A percentile compares a stretch with the other conserved stretches of the same genome.
Conservation (phyloP, 352 stramenopile genomes). For the Pythium insidiosum region DNA sequence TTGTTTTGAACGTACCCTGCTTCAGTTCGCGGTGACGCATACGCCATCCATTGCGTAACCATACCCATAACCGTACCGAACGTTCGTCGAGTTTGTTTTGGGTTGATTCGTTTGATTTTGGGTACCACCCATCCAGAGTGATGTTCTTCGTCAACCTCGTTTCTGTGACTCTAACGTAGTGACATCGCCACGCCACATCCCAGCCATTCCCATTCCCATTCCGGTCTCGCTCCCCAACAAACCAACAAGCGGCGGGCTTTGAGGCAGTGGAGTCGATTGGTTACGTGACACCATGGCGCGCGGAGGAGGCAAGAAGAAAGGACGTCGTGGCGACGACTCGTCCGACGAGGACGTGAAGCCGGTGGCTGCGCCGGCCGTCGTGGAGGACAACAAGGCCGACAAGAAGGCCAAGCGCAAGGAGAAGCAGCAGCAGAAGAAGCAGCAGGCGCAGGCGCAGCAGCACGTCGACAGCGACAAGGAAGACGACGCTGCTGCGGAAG, state of each 20-base stretch:
- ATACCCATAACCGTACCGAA: constrained; percentile 8
- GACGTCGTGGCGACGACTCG: constrained; percentile 61
- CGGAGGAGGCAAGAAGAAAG: constrained; percentile 71
- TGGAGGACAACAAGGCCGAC: constrained; percentile 27
- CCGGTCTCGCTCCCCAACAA: background rate
- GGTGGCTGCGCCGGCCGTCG: constrained; percentile 14
- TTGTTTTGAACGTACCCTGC: constrained; percentile 8
- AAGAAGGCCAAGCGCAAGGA: constrained; percentile 80
- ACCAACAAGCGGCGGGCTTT: background rate
- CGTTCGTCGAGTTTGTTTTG: constrained; percentile 2
- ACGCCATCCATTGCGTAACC: constrained; percentile 20
- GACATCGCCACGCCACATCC: too few relatives aligned
- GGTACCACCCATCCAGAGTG: too few relatives aligned
- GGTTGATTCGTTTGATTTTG: background rate
- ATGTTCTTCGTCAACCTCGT: too few relatives aligned
- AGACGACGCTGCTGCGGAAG: constrained; percentile 10
- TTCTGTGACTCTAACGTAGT: too few relatives aligned
- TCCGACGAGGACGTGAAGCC: constrained; percentile 50
- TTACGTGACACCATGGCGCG: constrained; percentile 33
- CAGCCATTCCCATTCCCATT: background rate
- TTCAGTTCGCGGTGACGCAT: constrained; percentile 33
- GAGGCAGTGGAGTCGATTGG: background rate
- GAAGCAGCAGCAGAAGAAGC: constrained; percentile 61
- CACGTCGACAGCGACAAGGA: constrained; percentile 3
- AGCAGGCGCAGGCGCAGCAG: constrained; percentile 21